A percentile compares a stretch with the other conserved stretches of the same genome.
These are phyloP conservation scores for Chlorociboria aeruginascens DNA, from an alignment of 495 filamentous ascomycete species.

Conservation along the genomic window DNA sequence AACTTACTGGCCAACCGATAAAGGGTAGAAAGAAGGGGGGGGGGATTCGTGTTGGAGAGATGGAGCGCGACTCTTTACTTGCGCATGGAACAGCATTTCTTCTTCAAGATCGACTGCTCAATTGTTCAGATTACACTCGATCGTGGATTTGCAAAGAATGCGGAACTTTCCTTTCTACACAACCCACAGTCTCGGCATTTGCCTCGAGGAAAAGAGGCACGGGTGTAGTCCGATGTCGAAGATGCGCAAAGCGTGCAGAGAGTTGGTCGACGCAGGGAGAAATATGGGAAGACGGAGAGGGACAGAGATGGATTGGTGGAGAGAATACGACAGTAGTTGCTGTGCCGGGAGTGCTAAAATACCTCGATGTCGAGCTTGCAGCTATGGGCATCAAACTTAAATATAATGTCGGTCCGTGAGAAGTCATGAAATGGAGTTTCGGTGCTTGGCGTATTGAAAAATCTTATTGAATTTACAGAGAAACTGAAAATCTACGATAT, in stretches of 20 bases:
- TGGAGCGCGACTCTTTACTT: constrained; percentile 91
- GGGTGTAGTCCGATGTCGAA: constrained; percentile 69
- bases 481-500: no score
- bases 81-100: constrained; percentile 93
- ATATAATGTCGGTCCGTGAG: constrained; percentile 59
- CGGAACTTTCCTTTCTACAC: constrained; percentile 76
- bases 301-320: constrained; percentile 70
- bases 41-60: constrained; percentile 97
- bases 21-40: constrained; percentile 92
- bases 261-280: constrained; percentile 51
- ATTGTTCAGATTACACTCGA: constrained; percentile 83
- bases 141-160: constrained; percentile 82
- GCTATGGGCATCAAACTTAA: constrained; percentile 88
- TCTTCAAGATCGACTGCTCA: constrained; percentile 88
- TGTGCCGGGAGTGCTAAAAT: constrained; percentile 84
- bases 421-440: constrained; percentile 5
- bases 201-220: constrained; percentile 31
- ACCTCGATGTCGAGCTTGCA: constrained; percentile 86
- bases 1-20: constrained; percentile 88
- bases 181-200: constrained; percentile 58
- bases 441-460: neutral
- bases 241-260: constrained; percentile 58
- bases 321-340: constrained; percentile 83
- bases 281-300: constrained; percentile 86
- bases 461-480: neutral